Evolutionary conservation across 306 rosid genomes (phyloP).

Genomic region (Trifolium subterraneum): DNA sequence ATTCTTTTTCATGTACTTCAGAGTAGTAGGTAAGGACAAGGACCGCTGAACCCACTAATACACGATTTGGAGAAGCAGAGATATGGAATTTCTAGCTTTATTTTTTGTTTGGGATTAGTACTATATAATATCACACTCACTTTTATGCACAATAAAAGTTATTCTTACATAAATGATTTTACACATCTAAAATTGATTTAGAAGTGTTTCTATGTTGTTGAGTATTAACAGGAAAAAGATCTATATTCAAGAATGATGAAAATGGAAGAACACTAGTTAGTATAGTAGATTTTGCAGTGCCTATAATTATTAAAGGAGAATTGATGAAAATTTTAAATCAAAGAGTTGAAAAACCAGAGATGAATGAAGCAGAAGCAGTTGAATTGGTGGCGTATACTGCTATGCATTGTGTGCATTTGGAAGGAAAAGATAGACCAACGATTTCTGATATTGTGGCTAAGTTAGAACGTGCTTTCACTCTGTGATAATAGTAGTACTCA

Average conservation of each 20-base stretch:
- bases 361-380: conserved; percentile 84
- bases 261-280: conserved; percentile 69
- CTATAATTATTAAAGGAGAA: conserved; percentile 69
- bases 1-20: conserved; percentile 44
- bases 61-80: conserved; percentile 27
- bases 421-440: conserved; percentile 92
- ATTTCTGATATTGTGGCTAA: conserved; percentile 91
- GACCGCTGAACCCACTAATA: no score
- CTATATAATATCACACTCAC: no score
- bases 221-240: no score
- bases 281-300: conserved; percentile 79
- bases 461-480: conserved; percentile 80
- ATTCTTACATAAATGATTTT: no score
- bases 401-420: conserved; percentile 86
- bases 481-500: conserved; percentile 88
- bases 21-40: conserved; percentile 44
- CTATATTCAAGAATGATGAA: conserved; percentile 60
- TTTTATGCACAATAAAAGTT: no score
- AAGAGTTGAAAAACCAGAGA: conserved; percentile 70
- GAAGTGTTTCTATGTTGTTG: no score
- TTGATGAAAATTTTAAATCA: conserved; percentile 64
- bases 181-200: no score
- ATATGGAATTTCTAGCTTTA: no score
- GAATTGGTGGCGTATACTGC: conserved; percentile 89
- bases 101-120: no score